Base-by-base conservation (phyloP, 1,284 basidiomycete species). In the Microbotryomycetes sp. region DNA sequence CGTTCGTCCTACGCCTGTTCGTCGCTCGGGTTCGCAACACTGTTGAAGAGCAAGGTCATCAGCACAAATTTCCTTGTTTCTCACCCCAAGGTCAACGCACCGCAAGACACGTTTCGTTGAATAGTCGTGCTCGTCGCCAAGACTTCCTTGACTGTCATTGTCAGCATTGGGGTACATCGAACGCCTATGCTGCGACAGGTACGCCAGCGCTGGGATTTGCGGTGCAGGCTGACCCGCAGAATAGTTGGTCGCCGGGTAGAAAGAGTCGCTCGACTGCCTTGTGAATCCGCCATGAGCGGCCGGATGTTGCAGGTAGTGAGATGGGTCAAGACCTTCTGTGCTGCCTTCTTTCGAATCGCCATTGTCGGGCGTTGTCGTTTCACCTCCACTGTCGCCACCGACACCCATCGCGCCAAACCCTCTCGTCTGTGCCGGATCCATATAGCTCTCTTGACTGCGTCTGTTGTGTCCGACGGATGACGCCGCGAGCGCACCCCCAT, bases 41-140 rank as follows among this genome's bases (percentile, higher is more conserved):
- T 66, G 59, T 41, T n/a, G n/a, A n/a, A n/a, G n/a, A n/a, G n/a
- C n/a, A n/a, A n/a, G n/a, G n/a, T n/a, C n/a, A n/a, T n/a, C n/a
- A n/a, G n/a, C n/a, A n/a, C n/a, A n/a, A n/a, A n/a, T n/a, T n/a
- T n/a, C n/a, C n/a, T n/a, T n/a, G n/a, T n/a, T n/a, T n/a, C n/a
- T n/a, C n/a, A n/a, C n/a, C n/a, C n/a, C 5, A 4, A 5, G 6
- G 1, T n/a, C 11, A 16, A n/a, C 30, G 35, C 18, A 68, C 66
- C 66, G 54, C 51, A 68, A 30, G 35, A 68, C 58, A 31, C 61
- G 23, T 52, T 52, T 57, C 16, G 61, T 45, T 41, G 64, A 64
- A 35, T 66, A 68, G 45, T 68, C 66, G 5, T 61, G 26, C 24
- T 64, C 66, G 45, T 68, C 66, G 1, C 47, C 64, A 4, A 66